Evolutionary conservation across 306 rosid genomes (phyloP).

Genomic region (Urtica urens): DNA sequence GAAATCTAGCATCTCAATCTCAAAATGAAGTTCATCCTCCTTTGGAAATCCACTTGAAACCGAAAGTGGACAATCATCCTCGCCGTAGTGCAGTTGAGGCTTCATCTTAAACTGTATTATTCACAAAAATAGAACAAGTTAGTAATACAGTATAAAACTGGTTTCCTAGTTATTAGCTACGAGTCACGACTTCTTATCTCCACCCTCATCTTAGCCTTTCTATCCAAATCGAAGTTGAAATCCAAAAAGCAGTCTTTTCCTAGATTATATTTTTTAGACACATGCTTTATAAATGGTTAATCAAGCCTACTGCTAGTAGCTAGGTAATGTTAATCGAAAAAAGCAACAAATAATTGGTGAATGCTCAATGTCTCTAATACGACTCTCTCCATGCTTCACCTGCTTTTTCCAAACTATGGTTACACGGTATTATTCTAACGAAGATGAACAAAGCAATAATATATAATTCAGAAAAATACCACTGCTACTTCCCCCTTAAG

Average conservation of each 20-base stretch:
- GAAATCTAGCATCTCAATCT: constrained; percentile 84
- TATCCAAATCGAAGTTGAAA: not conserved
- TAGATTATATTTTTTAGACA: too few relatives aligned
- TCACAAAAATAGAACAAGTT: not conserved
- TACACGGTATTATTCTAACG: too few relatives aligned
- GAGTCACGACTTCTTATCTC: not conserved
- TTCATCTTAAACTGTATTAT: constrained; percentile 78
- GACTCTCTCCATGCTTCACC: too few relatives aligned
- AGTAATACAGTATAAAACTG: not conserved
- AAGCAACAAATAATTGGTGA: too few relatives aligned
- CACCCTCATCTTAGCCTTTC: not conserved
- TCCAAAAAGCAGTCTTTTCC: too few relatives aligned
- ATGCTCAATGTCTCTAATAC: too few relatives aligned
- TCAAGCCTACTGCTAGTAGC: too few relatives aligned
- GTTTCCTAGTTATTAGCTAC: not conserved
- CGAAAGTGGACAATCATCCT: constrained; percentile 79
- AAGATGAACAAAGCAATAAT: too few relatives aligned
- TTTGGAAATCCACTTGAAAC: constrained; percentile 63
- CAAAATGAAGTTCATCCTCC: constrained; percentile 91
- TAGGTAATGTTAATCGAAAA: too few relatives aligned
- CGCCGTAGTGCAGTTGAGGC: constrained; percentile 75
- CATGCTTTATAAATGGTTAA: too few relatives aligned
- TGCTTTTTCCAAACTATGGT: too few relatives aligned
- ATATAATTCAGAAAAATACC: constrained; percentile 39
- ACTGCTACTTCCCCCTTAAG: constrained; percentile 87